Evolutionary conservation across 345 rosid species (phyloP), one percentile per base, ranked within the genome.

Genomic region (Sapria himalayana): DNA sequence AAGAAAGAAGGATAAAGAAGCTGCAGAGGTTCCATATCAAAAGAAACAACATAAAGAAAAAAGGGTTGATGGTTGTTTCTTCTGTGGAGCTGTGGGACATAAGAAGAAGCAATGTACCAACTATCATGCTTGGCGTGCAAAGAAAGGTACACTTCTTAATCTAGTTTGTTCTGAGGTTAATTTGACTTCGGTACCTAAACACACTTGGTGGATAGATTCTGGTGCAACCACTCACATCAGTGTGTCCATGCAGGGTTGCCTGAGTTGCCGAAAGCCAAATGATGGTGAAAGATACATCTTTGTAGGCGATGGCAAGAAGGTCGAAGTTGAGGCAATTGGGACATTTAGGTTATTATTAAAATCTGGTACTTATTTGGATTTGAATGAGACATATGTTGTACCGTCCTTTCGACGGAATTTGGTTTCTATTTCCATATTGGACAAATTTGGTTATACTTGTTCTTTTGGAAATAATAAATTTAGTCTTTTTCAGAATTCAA

Each of bases 231-330:
- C 44, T 0, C 25, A 34, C 41, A 46, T 46, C 4, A 22, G 25
- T 33, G 31, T 34, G 13, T 46, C 33, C 36, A 46, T 35, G 41
- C 41, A 34, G 41, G 49, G 51, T 22, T 46, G 41, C 51, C 4
- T 46, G 1, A 3, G 12, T 3, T 8, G 36, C 17, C 35, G 36
- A 48, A 7, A 2, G 47, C 47, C 2, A 9, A 43, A 7, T 43
- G 22, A 27, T 43, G 47, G 10, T 41, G 29, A 41, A 41, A 41
- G 25, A n/a, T 12, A 5, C 5, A 41, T n/a, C 25, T 41, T 5
- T 3, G 5, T 25, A 13, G 20, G 13, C 2, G 18, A 14, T 14
- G 2, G n/a, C 21, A 25, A 25, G 1, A 7, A 5, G 29, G 47
- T 29, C 9, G 10, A 0, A 4, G 24, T 21, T 4, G 12, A 22